phyloP scores from a whole-genome alignment of 805 yeast genomes.

The Clavispora phyllophila region DNA sequence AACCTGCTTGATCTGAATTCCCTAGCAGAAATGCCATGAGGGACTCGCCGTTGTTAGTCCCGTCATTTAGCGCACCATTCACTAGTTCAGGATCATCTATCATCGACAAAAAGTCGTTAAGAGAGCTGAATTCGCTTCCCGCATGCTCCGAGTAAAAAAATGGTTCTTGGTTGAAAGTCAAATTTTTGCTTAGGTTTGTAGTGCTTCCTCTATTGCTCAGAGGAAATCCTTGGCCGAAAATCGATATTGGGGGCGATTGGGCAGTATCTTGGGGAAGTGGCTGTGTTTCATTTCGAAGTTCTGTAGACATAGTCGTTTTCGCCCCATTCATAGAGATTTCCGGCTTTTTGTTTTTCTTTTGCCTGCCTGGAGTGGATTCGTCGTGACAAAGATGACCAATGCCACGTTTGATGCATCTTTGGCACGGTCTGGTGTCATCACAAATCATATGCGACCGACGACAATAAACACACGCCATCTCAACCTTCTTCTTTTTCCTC shows the following conservation, averaged over 20 bases:
- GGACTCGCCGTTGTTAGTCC: conserved; percentile 10
- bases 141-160: conserved; percentile 87
- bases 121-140: conserved; percentile 84
- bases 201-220: neutral
- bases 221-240: neutral
- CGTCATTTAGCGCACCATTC: conserved; percentile 34
- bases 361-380: conserved; percentile 48
- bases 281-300: neutral
- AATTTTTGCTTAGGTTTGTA: conserved; percentile 29
- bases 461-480: conserved; percentile 82
- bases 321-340: neutral
- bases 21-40: conserved; percentile 12
- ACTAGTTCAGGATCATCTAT: conserved; percentile 79
- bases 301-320: neutral
- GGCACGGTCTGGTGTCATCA: conserved; percentile 72
- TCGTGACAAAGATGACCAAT: conserved; percentile 86
- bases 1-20: neutral
- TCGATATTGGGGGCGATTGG: neutral
- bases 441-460: conserved; percentile 93
- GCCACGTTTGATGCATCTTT: conserved; percentile 78
- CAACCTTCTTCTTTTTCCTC: conserved; percentile 47
- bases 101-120: conserved; percentile 85
- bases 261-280: neutral
- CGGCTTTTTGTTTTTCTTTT: conserved; percentile 21
- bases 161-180: conserved; percentile 58